Percentiles rank a stretch among this genome's conserved stretches.
Conservation (phyloP, 75 land plant genomes). For the Sequoiadendron giganteum region DNA sequence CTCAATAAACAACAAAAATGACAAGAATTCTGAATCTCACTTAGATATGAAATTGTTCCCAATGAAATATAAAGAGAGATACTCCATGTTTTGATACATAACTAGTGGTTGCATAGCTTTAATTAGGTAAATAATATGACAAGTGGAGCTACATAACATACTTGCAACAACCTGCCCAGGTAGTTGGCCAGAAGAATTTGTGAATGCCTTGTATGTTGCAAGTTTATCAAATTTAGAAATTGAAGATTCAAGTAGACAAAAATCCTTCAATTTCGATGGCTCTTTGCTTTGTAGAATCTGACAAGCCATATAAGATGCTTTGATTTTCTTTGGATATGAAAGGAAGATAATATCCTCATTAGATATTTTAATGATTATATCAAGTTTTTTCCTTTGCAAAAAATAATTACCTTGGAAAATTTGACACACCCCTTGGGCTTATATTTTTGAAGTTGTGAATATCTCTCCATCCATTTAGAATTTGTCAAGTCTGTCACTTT, state of each 20-base stretch:
- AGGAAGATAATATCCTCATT: neutral
- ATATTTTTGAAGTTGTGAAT: slow-evolving; percentile 28
- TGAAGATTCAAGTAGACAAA: neutral
- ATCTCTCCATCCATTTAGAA: slow-evolving; percentile 48
- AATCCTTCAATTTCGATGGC: neutral
- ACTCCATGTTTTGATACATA: neutral
- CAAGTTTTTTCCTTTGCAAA: neutral
- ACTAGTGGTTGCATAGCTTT: neutral
- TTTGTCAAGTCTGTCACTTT: slow-evolving; percentile 27
- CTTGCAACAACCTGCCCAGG: slow-evolving; percentile 1
- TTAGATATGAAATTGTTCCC: neutral
- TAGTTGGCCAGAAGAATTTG: slow-evolving; percentile 5
- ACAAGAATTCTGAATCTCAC: neutral
- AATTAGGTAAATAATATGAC: neutral
- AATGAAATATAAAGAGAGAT: neutral
- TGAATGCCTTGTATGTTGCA: neutral
- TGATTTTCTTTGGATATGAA: neutral
- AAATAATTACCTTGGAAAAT: slow-evolving; percentile 21
- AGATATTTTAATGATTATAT: neutral
- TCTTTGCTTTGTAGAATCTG: slow-evolving; percentile 3
- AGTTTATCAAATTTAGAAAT: neutral
- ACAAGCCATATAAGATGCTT: slow-evolving; percentile 1
- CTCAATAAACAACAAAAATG: no score
- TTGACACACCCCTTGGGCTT: slow-evolving; percentile 25
- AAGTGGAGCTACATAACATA: neutral